phyloP scores from a whole-genome alignment of 2,329 filamentous ascomycete species.

The Cercospora sojina region DNA sequence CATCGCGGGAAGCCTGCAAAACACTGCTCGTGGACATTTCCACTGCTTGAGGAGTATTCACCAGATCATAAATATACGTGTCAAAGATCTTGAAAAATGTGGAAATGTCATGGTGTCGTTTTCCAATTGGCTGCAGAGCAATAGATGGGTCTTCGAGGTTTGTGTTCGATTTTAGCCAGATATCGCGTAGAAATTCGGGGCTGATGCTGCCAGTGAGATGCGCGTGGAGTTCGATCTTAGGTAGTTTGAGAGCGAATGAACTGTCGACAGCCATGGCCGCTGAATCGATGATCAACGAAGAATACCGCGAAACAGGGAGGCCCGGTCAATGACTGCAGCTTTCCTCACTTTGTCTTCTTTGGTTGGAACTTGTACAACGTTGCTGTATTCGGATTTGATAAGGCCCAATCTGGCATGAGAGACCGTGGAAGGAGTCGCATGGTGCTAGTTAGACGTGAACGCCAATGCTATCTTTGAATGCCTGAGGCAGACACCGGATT shows the following conservation, averaged over 20 bases:
- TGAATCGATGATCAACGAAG: not conserved
- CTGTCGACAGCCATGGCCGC: slow-evolving; percentile 3
- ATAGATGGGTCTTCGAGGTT: slow-evolving; percentile 64
- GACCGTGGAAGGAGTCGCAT: not conserved
- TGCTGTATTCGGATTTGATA: not conserved
- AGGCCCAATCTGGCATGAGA: not conserved
- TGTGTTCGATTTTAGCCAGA: slow-evolving; percentile 54
- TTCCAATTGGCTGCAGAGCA: slow-evolving; percentile 64
- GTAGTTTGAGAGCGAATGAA: slow-evolving; percentile 39
- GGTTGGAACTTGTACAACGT: not conserved
- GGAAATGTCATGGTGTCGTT: slow-evolving; percentile 26
- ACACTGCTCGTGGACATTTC: slow-evolving; percentile 64
- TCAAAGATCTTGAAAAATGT: slow-evolving; percentile 79
- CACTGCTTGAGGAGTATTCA: slow-evolving; percentile 57
- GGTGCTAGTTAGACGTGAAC: not conserved
- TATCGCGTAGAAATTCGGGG: slow-evolving; percentile 67
- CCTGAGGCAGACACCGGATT: not conserved
- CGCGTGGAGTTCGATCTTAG: slow-evolving; percentile 66
- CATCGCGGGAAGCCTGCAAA: slow-evolving; percentile 63
- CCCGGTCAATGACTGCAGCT: not conserved
- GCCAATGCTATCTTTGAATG: not conserved
- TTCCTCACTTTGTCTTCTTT: not conserved
- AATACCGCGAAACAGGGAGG: too few species aligned
- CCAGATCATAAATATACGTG: slow-evolving; percentile 74
- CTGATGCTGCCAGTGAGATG: slow-evolving; percentile 78